Conservation (phyloP, 257 asterid species). For the Salvia miltiorrhiza region DNA sequence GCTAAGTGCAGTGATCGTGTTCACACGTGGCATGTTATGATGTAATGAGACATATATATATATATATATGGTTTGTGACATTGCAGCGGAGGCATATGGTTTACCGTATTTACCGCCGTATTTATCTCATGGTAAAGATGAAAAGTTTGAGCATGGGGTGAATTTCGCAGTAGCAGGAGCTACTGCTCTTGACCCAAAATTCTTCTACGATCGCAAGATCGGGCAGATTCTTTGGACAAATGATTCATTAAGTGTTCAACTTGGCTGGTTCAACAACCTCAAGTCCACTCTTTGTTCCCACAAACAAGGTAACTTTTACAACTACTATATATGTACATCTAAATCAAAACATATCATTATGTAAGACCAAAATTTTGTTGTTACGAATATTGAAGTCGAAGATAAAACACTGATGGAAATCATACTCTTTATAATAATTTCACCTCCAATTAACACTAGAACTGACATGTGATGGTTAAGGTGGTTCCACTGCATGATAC, state of each 20-base stretch:
- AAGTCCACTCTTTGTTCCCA: constrained; percentile 55
- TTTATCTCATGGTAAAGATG: constrained; percentile 35
- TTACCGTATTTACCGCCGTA: constrained; percentile 63
- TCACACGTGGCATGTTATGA: neutral
- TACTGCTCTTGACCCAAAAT: constrained; percentile 64
- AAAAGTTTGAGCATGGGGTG: constrained; percentile 52
- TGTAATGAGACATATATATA: neutral
- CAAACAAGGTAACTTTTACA: constrained; percentile 46
- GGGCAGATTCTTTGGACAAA: constrained; percentile 67
- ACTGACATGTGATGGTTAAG: no score
- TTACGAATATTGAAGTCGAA: no score
- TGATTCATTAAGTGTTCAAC: constrained; percentile 55
- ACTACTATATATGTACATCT: no score
- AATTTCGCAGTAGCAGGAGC: constrained; percentile 90
- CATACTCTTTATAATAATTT: no score
- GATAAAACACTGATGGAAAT: no score
- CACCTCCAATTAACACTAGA: no score
- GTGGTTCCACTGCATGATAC: no score
- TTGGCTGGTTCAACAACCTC: constrained; percentile 63
- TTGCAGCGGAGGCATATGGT: constrained; percentile 77
- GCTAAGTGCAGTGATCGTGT: no score
- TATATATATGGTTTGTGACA: neutral
- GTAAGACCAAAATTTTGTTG: no score
- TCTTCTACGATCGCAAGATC: constrained; percentile 52
- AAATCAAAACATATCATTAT: no score